Evolutionary conservation across 139 green algal genomes (phyloP), one percentile per base, ranked within the genome.

Genomic region (Asterochloris sp.): DNA sequence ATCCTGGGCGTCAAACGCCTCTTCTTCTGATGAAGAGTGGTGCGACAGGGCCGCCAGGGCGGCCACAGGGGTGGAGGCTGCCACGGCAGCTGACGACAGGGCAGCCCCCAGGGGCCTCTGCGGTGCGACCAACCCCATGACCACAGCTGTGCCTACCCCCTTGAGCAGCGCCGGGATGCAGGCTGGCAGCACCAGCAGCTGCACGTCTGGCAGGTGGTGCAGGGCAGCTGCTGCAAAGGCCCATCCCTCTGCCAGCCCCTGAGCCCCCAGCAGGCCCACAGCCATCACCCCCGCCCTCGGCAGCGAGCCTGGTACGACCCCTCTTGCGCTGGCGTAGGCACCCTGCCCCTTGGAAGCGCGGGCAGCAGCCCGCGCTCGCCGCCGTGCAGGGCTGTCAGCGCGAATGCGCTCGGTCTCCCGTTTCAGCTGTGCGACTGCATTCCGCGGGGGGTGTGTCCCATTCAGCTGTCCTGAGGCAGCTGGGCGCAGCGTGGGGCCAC

Each of bases 161-260:
- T 76, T 62, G 73, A 86, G 54, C 12, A 62, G 63, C 0, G 38
- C 73, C 8, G 78, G 83, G 54, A 88, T 47, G 28, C 83, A 66
- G 24, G 71, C 13, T 0, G 76, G 69, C 54, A 81, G 68, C 73
- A 54, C 38, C 38, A 54, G 38, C 38, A 54, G 38, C 38, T 54
- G 38, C 38, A 6, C 61, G 26, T 29, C 60, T n/a, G 76, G 54
- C 19, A 73, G 15, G 27, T 19, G 24, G n/a, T 62, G 27, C 12
- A 17, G 29, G 74, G n/a, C 60, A 1, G 82, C 82, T 23, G 69
- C 66, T 54, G 38, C 38, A 54, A 54, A 54, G 4, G 6, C 6
- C 38, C 38, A 54, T 54, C 38, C 38, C 38, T 54, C 38, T 54
- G 38, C 38, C 38, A 54, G 38, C 2, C 38, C 38, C 38, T 54